Conservation (phyloP, 768 basidiomycete genomes). For the Suillus tomentosus region DNA sequence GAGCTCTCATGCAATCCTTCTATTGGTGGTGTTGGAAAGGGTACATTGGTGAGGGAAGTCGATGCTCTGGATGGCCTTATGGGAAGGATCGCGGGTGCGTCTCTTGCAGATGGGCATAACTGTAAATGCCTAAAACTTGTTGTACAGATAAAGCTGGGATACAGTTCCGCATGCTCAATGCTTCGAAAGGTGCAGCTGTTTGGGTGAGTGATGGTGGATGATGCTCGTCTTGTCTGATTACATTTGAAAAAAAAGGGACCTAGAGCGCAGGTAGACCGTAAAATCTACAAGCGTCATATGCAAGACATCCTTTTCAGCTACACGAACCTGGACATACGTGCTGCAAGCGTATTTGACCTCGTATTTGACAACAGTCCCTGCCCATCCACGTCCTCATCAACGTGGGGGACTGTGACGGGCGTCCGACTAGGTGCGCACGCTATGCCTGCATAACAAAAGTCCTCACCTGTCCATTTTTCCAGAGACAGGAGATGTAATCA, state of each 20-base stretch:
- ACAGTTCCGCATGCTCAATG: slow-evolving; percentile 85
- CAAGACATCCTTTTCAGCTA: slow-evolving; percentile 67
- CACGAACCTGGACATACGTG: slow-evolving; percentile 65
- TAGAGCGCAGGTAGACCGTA: slow-evolving; percentile 86
- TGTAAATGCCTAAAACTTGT: not conserved
- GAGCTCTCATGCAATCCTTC: slow-evolving; percentile 91
- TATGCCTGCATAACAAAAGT: not conserved
- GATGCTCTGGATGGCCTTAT: slow-evolving; percentile 90
- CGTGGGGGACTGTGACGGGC: slow-evolving; percentile 61
- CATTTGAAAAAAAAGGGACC: slow-evolving; percentile 58
- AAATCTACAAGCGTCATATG: slow-evolving; percentile 82
- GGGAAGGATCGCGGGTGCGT: slow-evolving; percentile 76
- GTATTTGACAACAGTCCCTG: slow-evolving; percentile 55
- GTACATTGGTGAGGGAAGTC: slow-evolving; percentile 86
- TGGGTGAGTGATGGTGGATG: slow-evolving; percentile 60
- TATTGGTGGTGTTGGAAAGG: slow-evolving; percentile 91
- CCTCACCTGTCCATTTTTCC: slow-evolving; percentile 13
- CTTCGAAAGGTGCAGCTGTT: slow-evolving; percentile 85
- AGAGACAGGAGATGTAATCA: slow-evolving; percentile 77
- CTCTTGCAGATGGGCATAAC: not conserved
- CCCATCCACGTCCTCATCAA: slow-evolving; percentile 23
- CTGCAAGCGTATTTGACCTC: slow-evolving; percentile 80
- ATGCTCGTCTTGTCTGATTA: not conserved
- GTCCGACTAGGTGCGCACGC: slow-evolving; percentile 59
- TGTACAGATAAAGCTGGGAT: slow-evolving; percentile 82